Conservation (phyloP, 352 stramenopile species). For the Thalassiosira hispida region DNA sequence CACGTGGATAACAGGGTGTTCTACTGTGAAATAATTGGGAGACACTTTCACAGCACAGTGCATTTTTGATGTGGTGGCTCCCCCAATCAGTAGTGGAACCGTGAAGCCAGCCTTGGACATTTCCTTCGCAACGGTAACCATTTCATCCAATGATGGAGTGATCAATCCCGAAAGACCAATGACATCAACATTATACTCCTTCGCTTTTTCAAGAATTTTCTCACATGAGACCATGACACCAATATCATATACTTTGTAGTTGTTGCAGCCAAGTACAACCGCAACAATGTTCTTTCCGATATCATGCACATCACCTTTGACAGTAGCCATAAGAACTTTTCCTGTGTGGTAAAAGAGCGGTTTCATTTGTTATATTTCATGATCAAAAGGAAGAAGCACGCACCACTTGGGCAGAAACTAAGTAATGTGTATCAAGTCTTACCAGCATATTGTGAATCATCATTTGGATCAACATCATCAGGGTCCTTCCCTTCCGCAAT, state of each 20-base stretch:
- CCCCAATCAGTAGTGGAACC: slow-evolving; percentile 95
- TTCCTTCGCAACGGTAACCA: slow-evolving; percentile 95
- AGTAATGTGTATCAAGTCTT: slow-evolving; percentile 23
- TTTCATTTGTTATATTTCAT: slow-evolving; percentile 2
- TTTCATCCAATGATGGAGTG: slow-evolving; percentile 97
- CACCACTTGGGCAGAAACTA: not conserved
- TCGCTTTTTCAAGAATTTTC: slow-evolving; percentile 87
- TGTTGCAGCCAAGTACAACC: slow-evolving; percentile 98
- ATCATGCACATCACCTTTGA: slow-evolving; percentile 98
- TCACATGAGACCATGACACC: slow-evolving; percentile 96
- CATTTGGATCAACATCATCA: slow-evolving; percentile 84
- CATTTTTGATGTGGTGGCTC: slow-evolving; percentile 97
- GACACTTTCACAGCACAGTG: slow-evolving; percentile 98
- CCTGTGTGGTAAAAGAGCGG: slow-evolving; percentile 47
- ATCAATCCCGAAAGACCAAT: slow-evolving; percentile 97
- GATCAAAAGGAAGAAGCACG: slow-evolving; percentile 6
- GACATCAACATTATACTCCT: slow-evolving; percentile 92
- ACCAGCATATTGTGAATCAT: slow-evolving; percentile 85
- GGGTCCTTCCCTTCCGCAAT: slow-evolving; percentile 89
- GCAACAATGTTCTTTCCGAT: slow-evolving; percentile 99
- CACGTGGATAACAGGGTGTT: slow-evolving; percentile 97
- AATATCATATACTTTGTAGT: slow-evolving; percentile 97
- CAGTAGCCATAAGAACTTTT: slow-evolving; percentile 97
- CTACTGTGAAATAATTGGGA: slow-evolving; percentile 93
- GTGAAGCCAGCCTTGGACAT: slow-evolving; percentile 93